phyloP scores from a whole-genome alignment of 257 asterid genomes.

The Echites panduratus region DNA sequence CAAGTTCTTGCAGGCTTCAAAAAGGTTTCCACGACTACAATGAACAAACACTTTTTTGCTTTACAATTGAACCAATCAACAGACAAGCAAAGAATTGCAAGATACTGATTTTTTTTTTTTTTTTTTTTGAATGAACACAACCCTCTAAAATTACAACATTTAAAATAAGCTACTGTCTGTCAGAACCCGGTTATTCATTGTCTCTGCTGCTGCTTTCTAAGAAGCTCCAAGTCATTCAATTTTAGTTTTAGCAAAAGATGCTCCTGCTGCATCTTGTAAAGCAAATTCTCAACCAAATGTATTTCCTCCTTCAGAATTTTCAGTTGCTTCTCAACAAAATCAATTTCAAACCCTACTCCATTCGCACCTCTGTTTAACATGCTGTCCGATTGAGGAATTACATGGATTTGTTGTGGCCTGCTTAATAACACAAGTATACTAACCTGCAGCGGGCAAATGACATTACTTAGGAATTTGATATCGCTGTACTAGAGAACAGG shows the following conservation, averaged over 20 bases:
- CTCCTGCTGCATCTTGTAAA: slow-evolving; percentile 65
- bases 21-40: background rate
- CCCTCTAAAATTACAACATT: background rate
- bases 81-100: background rate
- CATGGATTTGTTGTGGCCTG: slow-evolving; percentile 78
- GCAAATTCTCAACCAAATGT: slow-evolving; percentile 53
- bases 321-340: slow-evolving; percentile 47
- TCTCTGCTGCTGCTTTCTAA: slow-evolving; percentile 33
- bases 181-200: slow-evolving; percentile 7
- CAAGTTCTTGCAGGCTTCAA: background rate
- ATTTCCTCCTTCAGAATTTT: slow-evolving; percentile 73
- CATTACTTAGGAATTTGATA: background rate
- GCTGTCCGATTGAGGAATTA: slow-evolving; percentile 60
- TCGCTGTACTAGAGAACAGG: background rate
- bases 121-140: background rate
- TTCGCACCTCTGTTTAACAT: slow-evolving; percentile 22
- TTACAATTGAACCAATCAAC: background rate
- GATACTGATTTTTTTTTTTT: too few species aligned
- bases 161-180: background rate
- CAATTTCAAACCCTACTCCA: slow-evolving; percentile 38
- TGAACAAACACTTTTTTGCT: background rate
- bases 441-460: slow-evolving; percentile 36
- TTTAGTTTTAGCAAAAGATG: slow-evolving; percentile 53
- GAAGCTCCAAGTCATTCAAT: slow-evolving; percentile 57
- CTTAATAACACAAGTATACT: slow-evolving; percentile 78